Percentiles rank a stretch among this genome's conserved stretches.
These are phyloP conservation scores for Oryza nivara DNA, from an alignment of 176 grass and related monocot genomes.

Conservation along the genomic window DNA sequence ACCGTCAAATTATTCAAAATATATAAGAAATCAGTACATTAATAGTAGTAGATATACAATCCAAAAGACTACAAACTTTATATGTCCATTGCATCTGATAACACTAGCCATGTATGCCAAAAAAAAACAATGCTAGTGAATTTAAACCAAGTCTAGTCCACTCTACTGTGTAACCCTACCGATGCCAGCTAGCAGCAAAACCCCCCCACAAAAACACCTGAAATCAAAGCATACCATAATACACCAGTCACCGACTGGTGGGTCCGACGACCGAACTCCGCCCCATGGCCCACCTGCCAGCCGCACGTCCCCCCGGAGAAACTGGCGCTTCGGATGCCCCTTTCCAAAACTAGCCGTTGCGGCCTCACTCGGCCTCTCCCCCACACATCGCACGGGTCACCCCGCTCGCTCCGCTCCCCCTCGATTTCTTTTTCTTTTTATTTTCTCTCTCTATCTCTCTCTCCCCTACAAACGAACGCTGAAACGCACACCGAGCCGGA, in stretches of 20 bases:
- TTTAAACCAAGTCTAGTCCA: neutral
- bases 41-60: neutral
- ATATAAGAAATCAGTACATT: neutral
- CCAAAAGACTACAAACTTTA: neutral
- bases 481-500: neutral
- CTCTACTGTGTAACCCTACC: neutral
- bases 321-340: neutral
- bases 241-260: neutral
- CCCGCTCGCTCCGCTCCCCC: constrained; percentile 14
- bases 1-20: neutral
- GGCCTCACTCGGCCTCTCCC: neutral
- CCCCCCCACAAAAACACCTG: neutral
- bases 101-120: neutral
- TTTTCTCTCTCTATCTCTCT: neutral
- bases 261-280: neutral
- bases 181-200: neutral
- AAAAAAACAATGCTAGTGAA: neutral
- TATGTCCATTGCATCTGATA: neutral
- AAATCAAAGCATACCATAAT: constrained; percentile 11
- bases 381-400: neutral
- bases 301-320: neutral
- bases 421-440: neutral
- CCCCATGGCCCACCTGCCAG: neutral
- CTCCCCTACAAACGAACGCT: neutral
- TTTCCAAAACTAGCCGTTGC: constrained; percentile 52